Conservation (phyloP, 2,329 filamentous ascomycete species). For the Mycosphaerelloides madeirae region DNA sequence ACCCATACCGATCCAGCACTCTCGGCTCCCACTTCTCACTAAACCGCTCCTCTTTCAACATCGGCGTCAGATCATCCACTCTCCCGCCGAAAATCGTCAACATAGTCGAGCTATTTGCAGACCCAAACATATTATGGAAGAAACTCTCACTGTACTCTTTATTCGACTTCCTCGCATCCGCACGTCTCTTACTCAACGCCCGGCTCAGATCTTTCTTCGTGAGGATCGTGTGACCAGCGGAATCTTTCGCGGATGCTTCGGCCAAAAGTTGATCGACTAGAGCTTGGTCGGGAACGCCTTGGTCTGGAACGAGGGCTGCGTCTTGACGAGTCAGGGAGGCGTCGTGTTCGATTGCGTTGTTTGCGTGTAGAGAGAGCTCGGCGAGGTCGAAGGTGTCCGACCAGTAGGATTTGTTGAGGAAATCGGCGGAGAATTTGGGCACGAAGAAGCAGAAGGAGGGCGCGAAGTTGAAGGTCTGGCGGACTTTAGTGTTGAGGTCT, state of each 20-base stretch:
- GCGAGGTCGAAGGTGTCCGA: constrained; percentile 25
- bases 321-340: constrained; percentile 32
- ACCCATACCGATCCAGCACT: constrained; percentile 34
- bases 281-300: constrained; percentile 35
- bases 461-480: constrained; percentile 29
- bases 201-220: constrained; percentile 37
- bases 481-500: constrained; percentile 23
- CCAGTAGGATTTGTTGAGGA: constrained; percentile 27
- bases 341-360: constrained; percentile 27
- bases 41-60: constrained; percentile 40
- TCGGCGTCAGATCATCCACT: constrained; percentile 36
- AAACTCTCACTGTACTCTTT: constrained; percentile 29
- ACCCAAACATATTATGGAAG: constrained; percentile 40
- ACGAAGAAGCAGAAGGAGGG: constrained; percentile 29
- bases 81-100: constrained; percentile 39
- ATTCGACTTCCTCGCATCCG: constrained; percentile 35
- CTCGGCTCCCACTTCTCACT: constrained; percentile 40
- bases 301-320: constrained; percentile 34
- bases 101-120: constrained; percentile 39
- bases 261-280: constrained; percentile 35
- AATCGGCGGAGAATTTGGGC: constrained; percentile 24
- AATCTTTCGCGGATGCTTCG: constrained; percentile 33
- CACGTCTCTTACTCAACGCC: constrained; percentile 32
- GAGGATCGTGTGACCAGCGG: constrained; percentile 30
- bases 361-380: constrained; percentile 24